phyloP scores from a whole-genome alignment of 2,329 filamentous ascomycete genomes.

The Beauveria sp. region DNA sequence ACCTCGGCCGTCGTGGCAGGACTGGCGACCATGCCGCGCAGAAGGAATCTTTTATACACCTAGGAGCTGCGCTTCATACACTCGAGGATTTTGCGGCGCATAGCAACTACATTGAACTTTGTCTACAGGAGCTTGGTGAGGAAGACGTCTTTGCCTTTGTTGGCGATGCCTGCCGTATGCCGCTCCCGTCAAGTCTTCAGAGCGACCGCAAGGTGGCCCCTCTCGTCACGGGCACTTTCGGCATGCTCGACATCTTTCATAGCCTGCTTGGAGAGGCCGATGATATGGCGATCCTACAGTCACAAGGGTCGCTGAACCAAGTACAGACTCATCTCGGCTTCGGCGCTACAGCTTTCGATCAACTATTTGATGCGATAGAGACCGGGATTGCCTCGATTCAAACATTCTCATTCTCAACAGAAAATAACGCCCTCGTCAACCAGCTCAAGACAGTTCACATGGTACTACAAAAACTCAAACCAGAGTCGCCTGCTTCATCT shows the following conservation, averaged over 20 bases:
- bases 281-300: slow-evolving; percentile 42
- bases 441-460: slow-evolving; percentile 21
- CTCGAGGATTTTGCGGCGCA: slow-evolving; percentile 61
- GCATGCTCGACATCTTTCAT: slow-evolving; percentile 62
- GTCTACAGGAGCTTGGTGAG: slow-evolving; percentile 61
- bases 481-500: slow-evolving; percentile 16
- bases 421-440: slow-evolving; percentile 17
- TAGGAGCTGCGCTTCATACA: slow-evolving; percentile 65
- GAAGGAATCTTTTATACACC: slow-evolving; percentile 61
- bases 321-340: slow-evolving; percentile 70
- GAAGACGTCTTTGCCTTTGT: slow-evolving; percentile 53
- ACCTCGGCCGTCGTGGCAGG: slow-evolving; percentile 59
- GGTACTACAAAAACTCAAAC: slow-evolving; percentile 18
- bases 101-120: slow-evolving; percentile 70
- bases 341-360: slow-evolving; percentile 30
- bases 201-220: slow-evolving; percentile 55
- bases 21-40: slow-evolving; percentile 49
- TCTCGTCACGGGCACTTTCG: slow-evolving; percentile 51
- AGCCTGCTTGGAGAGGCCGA: slow-evolving; percentile 58
- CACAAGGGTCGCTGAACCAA: slow-evolving; percentile 57
- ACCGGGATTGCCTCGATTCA: slow-evolving; percentile 19
- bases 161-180: slow-evolving; percentile 20
- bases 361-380: slow-evolving; percentile 21
- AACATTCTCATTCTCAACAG: slow-evolving; percentile 19
- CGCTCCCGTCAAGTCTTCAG: slow-evolving; percentile 41